These are phyloP conservation scores for Macrophomina tecta DNA, from an alignment of 2,329 filamentous ascomycete species.

Conservation along the genomic window DNA sequence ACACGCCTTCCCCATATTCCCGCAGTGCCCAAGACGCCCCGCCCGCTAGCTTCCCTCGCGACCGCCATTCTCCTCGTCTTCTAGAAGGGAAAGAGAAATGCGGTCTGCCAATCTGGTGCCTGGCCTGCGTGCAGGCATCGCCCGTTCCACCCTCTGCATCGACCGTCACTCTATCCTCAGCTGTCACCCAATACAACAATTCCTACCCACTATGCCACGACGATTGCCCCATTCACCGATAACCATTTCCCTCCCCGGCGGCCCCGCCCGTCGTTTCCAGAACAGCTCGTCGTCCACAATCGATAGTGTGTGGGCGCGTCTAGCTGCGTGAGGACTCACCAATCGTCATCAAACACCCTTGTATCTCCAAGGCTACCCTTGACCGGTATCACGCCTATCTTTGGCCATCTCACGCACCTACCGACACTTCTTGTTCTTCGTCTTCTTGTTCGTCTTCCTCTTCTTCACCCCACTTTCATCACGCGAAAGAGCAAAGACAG, in stretches of 20 bases:
- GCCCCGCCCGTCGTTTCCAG: not conserved
- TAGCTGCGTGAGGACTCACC: too few species aligned
- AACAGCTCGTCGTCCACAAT: not conserved
- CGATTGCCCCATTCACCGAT: not conserved
- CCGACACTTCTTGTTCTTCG: too few species aligned
- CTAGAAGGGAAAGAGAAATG: constrained; percentile 15
- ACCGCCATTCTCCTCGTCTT: constrained; percentile 19
- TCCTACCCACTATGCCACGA: not conserved
- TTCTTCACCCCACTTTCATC: constrained; percentile 19
- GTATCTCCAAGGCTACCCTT: not conserved
- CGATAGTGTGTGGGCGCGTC: too few species aligned
- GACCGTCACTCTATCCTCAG: not conserved
- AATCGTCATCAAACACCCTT: too few species aligned
- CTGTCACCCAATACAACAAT: not conserved
- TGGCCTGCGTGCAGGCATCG: not conserved
- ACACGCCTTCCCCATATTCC: constrained; percentile 18
- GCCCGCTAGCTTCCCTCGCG: not conserved
- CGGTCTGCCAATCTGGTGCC: constrained; percentile 7
- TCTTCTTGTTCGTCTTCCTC: not conserved
- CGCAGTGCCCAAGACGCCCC: not conserved
- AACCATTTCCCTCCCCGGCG: too few species aligned
- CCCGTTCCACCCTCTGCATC: not conserved
- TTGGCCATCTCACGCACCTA: not conserved
- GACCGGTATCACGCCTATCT: constrained; percentile 16
- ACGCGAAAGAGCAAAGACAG: not conserved